Evolutionary conservation across 345 rosid species (phyloP), one percentile per base, ranked within the genome.

Genomic region (Garcia nutans): DNA sequence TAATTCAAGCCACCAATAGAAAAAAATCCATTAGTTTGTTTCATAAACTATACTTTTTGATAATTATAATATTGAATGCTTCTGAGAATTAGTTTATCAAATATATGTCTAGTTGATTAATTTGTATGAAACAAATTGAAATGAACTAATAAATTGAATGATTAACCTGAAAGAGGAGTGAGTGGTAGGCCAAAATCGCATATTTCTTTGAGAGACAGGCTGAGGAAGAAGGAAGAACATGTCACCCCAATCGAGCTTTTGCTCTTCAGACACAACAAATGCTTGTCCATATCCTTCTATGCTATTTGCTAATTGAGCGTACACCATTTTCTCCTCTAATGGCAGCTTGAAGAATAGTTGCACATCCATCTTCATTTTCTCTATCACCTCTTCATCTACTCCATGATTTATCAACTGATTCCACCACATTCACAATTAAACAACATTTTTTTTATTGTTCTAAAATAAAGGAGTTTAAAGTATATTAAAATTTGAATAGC

Each of bases 221-320:
- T 52, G 80, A 5, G 85, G 11, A 20, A 70, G 44, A 57, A 85
- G 84, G 72, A 86, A 84, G 26, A 86, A 81, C 90, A 84, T 79
- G 79, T 86, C 89, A 1, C 83, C 86, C 91, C 87, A 87, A 22
- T 89, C 89, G 41, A 86, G 88, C 79, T 86, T 89, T 70, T 84
- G 86, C 0, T 86, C 87, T 41, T 84, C 79, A 0, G 89, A 82
- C 26, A 82, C 71, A 16, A 86, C 87, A 47, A 87, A 89, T 8
- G 89, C 90, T 77, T 87, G 88, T n/a, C 90, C 88, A 19, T 83
- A 87, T 3, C 89, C 90, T 83, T 86, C 87, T 1, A 87, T 55
- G 24, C 19, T n/a, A 50, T 78, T 81, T 13, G 88, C 85, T 61
- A 54, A 10, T 75, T 85, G 86, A 16, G 77, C 83, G 69, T 45